Conservation (phyloP, 768 basidiomycete genomes). For the Russula emetica region DNA sequence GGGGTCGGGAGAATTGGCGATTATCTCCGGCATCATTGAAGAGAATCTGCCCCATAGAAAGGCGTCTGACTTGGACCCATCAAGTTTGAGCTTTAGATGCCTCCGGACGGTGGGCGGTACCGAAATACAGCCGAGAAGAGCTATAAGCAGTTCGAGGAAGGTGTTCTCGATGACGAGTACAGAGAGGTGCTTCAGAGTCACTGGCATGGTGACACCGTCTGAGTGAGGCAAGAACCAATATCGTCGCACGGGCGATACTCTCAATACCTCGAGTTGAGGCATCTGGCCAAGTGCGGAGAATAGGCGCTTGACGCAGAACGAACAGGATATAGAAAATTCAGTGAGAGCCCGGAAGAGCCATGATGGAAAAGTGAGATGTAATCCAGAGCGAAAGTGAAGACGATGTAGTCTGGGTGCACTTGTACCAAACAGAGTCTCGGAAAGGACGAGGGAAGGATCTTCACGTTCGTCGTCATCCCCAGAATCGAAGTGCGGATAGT, state of each 20-base stretch:
- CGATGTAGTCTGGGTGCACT: neutral
- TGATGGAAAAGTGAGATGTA: constrained; percentile 5
- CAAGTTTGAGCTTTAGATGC: constrained; percentile 8
- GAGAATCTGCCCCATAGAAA: constrained; percentile 5
- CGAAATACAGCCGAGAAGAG: neutral
- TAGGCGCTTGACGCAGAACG: neutral
- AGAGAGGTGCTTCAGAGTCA: neutral
- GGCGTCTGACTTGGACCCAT: neutral
- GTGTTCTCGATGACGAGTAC: constrained; percentile 3
- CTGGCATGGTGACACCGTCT: neutral
- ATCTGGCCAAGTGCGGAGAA: constrained; percentile 9
- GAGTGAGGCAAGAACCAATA: neutral
- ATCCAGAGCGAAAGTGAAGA: neutral
- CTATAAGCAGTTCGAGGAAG: neutral
- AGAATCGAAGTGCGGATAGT: neutral
- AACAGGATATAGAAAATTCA: constrained; percentile 5
- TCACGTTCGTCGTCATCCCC: neutral
- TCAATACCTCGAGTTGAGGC: constrained; percentile 10
- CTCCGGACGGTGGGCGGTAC: neutral
- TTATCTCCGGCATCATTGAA: neutral
- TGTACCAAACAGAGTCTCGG: constrained; percentile 1
- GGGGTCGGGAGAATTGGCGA: constrained; percentile 16
- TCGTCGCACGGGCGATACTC: neutral
- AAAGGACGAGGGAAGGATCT: neutral
- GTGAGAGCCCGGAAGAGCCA: constrained; percentile 2